Evolutionary conservation across 1,139 yeast species (phyloP).

Genomic region (Lodderomyces metapsilosis): DNA sequence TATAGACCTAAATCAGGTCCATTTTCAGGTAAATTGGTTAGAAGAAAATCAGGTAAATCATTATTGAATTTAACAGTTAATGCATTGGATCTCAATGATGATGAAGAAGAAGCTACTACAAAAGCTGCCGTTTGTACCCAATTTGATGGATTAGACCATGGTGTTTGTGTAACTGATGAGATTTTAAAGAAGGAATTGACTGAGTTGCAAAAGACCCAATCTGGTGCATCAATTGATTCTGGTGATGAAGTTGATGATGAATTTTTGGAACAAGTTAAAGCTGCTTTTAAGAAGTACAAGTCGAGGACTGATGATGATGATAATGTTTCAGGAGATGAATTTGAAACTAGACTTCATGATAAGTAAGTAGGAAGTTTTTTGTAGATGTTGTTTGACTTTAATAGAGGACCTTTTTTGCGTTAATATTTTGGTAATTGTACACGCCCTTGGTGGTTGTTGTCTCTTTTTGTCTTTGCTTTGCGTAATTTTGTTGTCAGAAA

Average conservation of each 20-base stretch:
- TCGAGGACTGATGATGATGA: constrained; percentile 38
- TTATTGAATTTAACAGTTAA: constrained; percentile 65
- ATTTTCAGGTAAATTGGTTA: constrained; percentile 52
- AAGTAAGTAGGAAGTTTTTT: neutral
- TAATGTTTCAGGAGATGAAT: constrained; percentile 53
- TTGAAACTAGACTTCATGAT: constrained; percentile 42
- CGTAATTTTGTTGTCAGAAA: neutral
- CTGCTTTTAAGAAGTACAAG: constrained; percentile 51
- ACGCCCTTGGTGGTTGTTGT: neutral
- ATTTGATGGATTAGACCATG: constrained; percentile 17
- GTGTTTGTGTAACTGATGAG: constrained; percentile 20
- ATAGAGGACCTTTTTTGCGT: neutral
- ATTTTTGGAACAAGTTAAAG: constrained; percentile 51
- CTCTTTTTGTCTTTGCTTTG: neutral
- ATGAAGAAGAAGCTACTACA: constrained; percentile 38
- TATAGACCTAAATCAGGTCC: constrained; percentile 49
- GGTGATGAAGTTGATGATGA: constrained; percentile 28
- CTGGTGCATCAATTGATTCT: constrained; percentile 38
- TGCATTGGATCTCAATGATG: constrained; percentile 64
- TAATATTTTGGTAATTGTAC: neutral
- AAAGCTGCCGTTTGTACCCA: constrained; percentile 20
- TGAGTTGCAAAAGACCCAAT: constrained; percentile 30
- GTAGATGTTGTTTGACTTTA: too few relatives aligned
- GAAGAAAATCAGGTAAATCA: constrained; percentile 74
- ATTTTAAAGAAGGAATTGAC: constrained; percentile 22